Evolutionary conservation across 2,329 filamentous ascomycete genomes (phyloP).

Genomic region (Sordariomycetes sp.): DNA sequence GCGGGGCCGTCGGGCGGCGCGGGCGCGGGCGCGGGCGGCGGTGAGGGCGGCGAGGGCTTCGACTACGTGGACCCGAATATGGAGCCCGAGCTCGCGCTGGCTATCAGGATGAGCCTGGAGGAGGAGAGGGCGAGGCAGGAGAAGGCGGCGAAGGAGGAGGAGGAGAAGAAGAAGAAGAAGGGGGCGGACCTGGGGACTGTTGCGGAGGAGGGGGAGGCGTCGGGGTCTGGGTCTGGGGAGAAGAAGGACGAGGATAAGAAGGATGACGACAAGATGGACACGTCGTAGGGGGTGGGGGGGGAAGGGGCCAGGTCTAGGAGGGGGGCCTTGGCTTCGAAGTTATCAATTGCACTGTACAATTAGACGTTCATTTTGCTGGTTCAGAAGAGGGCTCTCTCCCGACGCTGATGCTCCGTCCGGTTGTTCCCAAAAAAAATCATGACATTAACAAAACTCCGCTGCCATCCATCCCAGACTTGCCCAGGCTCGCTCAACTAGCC

Average conservation of each 20-base stretch:
- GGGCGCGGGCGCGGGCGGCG: conserved; percentile 49
- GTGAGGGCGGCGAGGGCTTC: conserved; percentile 49
- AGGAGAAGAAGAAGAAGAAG: conserved; percentile 50
- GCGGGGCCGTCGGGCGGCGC: conserved; percentile 40
- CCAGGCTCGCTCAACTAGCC: neutral
- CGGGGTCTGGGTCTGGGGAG: conserved; percentile 19
- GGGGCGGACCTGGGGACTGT: conserved; percentile 72
- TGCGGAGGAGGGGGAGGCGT: conserved; percentile 59
- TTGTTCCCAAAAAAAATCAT: neutral
- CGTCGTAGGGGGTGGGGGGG: conserved; percentile 52
- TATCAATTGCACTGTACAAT: neutral
- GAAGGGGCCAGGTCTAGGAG: too few species aligned
- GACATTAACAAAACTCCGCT: neutral
- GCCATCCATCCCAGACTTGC: neutral
- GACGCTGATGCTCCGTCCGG: neutral
- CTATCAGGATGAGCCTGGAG: conserved; percentile 93
- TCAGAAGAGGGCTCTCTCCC: neutral
- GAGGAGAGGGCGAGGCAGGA: conserved; percentile 93
- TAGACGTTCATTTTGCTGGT: neutral
- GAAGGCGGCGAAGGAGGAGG: conserved; percentile 55
- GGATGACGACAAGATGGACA: conserved; percentile 59
- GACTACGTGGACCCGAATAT: conserved; percentile 66
- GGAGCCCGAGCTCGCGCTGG: conserved; percentile 88
- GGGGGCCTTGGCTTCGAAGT: neutral
- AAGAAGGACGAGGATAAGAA: conserved; percentile 25